Evolutionary conservation across 1,284 basidiomycete species (phyloP).

Genomic region (Apiotrichum brassicae): DNA sequence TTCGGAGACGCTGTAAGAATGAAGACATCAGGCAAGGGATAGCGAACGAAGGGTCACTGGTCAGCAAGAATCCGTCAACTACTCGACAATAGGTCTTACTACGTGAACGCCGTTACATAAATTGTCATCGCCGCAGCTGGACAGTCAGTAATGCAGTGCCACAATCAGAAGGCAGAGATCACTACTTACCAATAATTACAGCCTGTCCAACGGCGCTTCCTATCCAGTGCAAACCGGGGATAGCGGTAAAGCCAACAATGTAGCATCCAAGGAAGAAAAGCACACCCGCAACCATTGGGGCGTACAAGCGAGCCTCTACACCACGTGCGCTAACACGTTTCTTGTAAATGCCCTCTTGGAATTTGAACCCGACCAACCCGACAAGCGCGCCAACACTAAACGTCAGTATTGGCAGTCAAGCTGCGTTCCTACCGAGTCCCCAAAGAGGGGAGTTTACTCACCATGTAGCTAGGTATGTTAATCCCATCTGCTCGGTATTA

Average conservation of each 20-base stretch:
- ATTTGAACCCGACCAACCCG: constrained; percentile 56
- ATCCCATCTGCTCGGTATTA: constrained; percentile 58
- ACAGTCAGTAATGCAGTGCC: not conserved
- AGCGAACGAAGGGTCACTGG: too few relatives aligned
- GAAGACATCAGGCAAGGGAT: not conserved
- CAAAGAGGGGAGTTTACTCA: too few relatives aligned
- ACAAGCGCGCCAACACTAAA: constrained; percentile 56
- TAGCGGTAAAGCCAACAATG: constrained; percentile 43
- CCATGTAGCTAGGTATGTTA: constrained; percentile 56
- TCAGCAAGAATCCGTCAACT: too few relatives aligned
- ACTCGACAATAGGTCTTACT: too few relatives aligned
- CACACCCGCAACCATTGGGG: constrained; percentile 59
- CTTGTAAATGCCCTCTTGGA: constrained; percentile 63
- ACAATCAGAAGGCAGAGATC: too few relatives aligned
- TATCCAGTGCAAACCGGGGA: constrained; percentile 31
- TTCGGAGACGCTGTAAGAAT: constrained; percentile 16
- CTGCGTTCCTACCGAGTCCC: constrained; percentile 51
- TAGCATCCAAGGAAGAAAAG: constrained; percentile 61
- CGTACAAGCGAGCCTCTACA: constrained; percentile 67
- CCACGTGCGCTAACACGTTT: constrained; percentile 54
- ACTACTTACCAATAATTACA: constrained; percentile 51
- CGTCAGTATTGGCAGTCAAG: not conserved
- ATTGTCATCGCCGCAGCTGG: constrained; percentile 21
- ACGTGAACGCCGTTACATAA: constrained; percentile 33
- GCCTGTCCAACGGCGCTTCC: constrained; percentile 47